These are phyloP conservation scores for Spinellus fusiger DNA, from an alignment of 192 early-diverging fungal genomes.

Conservation along the genomic window DNA sequence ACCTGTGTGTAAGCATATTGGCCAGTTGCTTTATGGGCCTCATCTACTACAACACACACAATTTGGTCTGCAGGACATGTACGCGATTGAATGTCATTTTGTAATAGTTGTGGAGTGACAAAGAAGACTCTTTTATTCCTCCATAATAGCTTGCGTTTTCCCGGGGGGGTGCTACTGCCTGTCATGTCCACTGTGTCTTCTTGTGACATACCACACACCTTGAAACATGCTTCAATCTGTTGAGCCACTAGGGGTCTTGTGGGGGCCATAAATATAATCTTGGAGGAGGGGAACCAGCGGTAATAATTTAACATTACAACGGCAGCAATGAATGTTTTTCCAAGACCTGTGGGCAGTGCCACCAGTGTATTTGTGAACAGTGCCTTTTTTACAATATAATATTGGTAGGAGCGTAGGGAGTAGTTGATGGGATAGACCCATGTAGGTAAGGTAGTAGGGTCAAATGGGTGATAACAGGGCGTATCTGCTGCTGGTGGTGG, in stretches of 20 bases:
- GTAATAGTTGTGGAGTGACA: constrained; percentile 80
- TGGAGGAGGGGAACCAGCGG: constrained; percentile 85
- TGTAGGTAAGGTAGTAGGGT: constrained; percentile 37
- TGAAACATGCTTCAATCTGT: constrained; percentile 83
- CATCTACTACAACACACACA: constrained; percentile 77
- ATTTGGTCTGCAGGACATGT: constrained; percentile 64
- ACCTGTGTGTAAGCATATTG: constrained; percentile 78
- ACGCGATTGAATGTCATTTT: constrained; percentile 72
- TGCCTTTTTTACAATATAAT: constrained; percentile 71
- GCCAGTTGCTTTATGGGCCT: constrained; percentile 86
- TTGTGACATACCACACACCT: constrained; percentile 72
- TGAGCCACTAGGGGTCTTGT: constrained; percentile 89
- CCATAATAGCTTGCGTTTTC: constrained; percentile 54
- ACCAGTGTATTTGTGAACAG: constrained; percentile 85
- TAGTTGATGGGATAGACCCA: constrained; percentile 80
- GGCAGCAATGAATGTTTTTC: constrained; percentile 93
- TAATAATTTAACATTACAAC: constrained; percentile 90
- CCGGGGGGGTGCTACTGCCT: constrained; percentile 43
- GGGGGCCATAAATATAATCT: constrained; percentile 88
- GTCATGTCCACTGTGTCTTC: constrained; percentile 60
- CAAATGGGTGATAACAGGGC: constrained; percentile 42
- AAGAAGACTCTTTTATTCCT: constrained; percentile 69
- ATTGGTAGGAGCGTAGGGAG: constrained; percentile 78
- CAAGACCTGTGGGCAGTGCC: constrained; percentile 77
- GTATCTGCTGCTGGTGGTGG: constrained; percentile 15